Conservation (phyloP, 805 yeast genomes). For the Wickerhamomyces rabaulensis region DNA sequence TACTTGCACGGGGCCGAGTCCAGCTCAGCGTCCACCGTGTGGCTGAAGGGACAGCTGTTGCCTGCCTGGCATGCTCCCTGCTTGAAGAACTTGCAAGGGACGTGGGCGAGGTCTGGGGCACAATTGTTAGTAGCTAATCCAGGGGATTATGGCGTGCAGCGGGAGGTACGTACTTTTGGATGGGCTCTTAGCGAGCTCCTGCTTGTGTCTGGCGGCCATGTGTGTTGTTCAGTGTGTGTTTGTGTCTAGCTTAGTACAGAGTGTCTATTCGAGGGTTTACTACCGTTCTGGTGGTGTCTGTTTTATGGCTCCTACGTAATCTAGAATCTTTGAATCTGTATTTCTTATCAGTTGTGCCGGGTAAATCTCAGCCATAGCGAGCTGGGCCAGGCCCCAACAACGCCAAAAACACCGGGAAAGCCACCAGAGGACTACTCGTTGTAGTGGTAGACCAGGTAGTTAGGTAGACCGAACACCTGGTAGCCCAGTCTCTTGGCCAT, state of each 20-base stretch:
- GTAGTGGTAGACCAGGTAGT: conserved; percentile 87
- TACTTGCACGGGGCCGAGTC: conserved; percentile 78
- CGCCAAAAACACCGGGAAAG: no score
- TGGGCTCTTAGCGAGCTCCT: conserved; percentile 22
- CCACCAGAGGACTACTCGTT: conserved; percentile 57
- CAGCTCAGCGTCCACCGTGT: conserved; percentile 45
- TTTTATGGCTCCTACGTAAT: not conserved
- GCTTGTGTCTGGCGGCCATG: not conserved
- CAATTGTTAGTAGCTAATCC: conserved; percentile 14
- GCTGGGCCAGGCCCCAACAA: no score
- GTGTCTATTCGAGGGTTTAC: not conserved
- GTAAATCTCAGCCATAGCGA: not conserved
- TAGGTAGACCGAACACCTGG: conserved; percentile 88
- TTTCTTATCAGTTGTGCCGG: not conserved
- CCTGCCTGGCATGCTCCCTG: conserved; percentile 98
- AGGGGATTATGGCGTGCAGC: conserved; percentile 1
- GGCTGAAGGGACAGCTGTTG: conserved; percentile 84
- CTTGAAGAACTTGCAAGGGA: conserved; percentile 89
- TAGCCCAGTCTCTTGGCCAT: conserved; percentile 96
- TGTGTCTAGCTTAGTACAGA: not conserved
- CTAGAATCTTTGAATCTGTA: not conserved
- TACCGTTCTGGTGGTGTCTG: not conserved
- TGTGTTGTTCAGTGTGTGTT: no score
- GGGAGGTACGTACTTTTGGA: conserved; percentile 21
- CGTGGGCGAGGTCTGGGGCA: conserved; percentile 70